Evolutionary conservation across 352 stramenopile genomes (phyloP).

Genomic region (Pilasporangium apinafurcum): DNA sequence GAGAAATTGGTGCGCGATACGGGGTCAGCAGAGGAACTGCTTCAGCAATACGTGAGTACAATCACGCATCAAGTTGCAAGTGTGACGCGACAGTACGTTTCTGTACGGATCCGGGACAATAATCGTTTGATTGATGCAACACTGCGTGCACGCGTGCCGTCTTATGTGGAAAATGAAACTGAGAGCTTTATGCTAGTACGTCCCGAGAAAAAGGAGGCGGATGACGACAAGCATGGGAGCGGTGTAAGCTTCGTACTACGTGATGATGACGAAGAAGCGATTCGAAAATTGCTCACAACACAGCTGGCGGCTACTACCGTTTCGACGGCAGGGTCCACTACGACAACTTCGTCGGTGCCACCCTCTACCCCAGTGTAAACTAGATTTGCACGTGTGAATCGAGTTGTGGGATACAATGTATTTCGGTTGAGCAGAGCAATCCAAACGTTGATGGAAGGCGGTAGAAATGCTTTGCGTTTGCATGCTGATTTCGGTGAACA

Average conservation of each 20-base stretch:
- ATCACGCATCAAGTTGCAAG: constrained; percentile 82
- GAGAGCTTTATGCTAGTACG: constrained; percentile 68
- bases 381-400: too few relatives aligned
- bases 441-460: too few relatives aligned
- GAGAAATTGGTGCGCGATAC: constrained; percentile 76
- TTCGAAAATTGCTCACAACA: constrained; percentile 16
- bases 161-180: constrained; percentile 58
- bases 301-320: not conserved
- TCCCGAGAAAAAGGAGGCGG: constrained; percentile 29
- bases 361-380: too few relatives aligned
- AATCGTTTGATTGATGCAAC: constrained; percentile 73
- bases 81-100: constrained; percentile 76
- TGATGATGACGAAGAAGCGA: constrained; percentile 32
- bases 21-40: constrained; percentile 52
- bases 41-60: constrained; percentile 80
- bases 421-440: too few relatives aligned
- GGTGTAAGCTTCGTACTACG: constrained; percentile 26
- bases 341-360: not conserved
- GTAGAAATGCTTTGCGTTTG: too few relatives aligned
- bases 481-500: too few relatives aligned
- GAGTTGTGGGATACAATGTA: too few relatives aligned
- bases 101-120: constrained; percentile 75
- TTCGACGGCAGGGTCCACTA: constrained; percentile 1
- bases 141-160: constrained; percentile 57
- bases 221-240: constrained; percentile 3